Percentiles rank a stretch among this genome's conserved stretches.
Conservation (phyloP, 768 basidiomycete genomes). For the Paxillus rubicundulus region DNA sequence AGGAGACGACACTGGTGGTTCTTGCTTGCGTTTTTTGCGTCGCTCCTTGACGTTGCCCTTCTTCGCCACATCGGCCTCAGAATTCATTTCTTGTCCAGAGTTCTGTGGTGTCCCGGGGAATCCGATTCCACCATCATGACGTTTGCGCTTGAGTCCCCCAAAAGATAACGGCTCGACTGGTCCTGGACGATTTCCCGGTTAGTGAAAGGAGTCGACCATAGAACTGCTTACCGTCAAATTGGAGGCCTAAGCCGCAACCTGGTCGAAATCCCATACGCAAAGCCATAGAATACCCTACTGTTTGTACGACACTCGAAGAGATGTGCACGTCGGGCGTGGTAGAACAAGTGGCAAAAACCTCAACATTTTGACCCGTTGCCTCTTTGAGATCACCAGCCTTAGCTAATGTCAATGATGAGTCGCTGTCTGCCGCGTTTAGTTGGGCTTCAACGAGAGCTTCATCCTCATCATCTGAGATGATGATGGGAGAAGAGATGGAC, state of each 20-base stretch:
- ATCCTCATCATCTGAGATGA: conserved; percentile 29
- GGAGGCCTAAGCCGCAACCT: conserved; percentile 11
- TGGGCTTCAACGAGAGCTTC: conserved; percentile 14
- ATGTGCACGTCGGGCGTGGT: not conserved
- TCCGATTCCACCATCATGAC: conserved; percentile 11
- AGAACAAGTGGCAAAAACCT: not conserved
- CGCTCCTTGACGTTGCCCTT: conserved; percentile 3
- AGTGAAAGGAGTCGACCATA: conserved; percentile 4
- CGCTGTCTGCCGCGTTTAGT: not conserved
- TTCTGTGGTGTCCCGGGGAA: conserved; percentile 3
- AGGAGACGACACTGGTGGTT: not conserved
- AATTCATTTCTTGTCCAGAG: not conserved
- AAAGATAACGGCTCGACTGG: conserved; percentile 14
- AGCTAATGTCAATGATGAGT: not conserved
- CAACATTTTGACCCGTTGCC: not conserved
- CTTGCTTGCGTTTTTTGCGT: conserved; percentile 4
- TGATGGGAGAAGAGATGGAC: conserved; percentile 27
- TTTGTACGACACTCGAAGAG: not conserved
- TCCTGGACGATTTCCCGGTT: conserved; percentile 5
- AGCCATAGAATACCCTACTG: conserved; percentile 10
- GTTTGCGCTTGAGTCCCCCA: conserved; percentile 9
- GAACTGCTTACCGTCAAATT: conserved; percentile 11
- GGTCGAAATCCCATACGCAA: conserved; percentile 13
- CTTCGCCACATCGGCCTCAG: not conserved
- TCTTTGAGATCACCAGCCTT: not conserved